Evolutionary conservation across 805 yeast genomes (phyloP), one percentile per base, ranked within the genome.

Genomic region (Torulaspora maleeae): DNA sequence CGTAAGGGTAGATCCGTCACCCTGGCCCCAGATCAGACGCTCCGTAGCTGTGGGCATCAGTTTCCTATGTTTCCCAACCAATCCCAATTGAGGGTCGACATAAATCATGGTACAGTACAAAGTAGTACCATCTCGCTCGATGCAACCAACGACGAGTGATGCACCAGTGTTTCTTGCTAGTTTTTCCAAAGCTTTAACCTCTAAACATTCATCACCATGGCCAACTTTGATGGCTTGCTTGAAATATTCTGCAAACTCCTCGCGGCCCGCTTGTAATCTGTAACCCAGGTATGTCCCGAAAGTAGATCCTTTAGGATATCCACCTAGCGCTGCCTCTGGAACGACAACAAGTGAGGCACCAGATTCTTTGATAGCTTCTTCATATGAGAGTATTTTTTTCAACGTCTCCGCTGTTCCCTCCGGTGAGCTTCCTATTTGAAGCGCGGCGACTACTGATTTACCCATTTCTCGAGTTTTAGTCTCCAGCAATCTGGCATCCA

Each of bases 291-390:
- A 68, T 5, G 75, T 63, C 7, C 75, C 75, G 49, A 72, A 72
- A 5, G 61, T 64, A 20, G 68, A 54, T 2, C 75, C 75, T 51
- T 72, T 72, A 10, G 77, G 75, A 48, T 72, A 72, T 3, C 76
- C 77, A 15, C 76, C 76, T n/a, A 72, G 50, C 1, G 68, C 55
- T 16, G 75, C 75, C 49, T 72, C 77, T 16, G 77, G 77, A 35
- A 72, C 52, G n/a, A 72, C 74, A 13, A 72, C 71, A 27, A 72
- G 54, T 25, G 65, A 60, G 19, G 67, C 68, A 1, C 66, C 59
- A 8, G 59, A 50, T 1, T 54, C 58, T 37, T 53, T 59, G 27
- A 72, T 55, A 43, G 70, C 67, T 10, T 56, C 46, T 48, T 71
- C 74, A 50, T 65, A 71, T 2, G 69, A 57, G 12, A 72, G 49